Evolutionary conservation across 2,329 filamentous ascomycete genomes (phyloP), one percentile per base, ranked within the genome.

Genomic region (Lachnellula cervina): DNA sequence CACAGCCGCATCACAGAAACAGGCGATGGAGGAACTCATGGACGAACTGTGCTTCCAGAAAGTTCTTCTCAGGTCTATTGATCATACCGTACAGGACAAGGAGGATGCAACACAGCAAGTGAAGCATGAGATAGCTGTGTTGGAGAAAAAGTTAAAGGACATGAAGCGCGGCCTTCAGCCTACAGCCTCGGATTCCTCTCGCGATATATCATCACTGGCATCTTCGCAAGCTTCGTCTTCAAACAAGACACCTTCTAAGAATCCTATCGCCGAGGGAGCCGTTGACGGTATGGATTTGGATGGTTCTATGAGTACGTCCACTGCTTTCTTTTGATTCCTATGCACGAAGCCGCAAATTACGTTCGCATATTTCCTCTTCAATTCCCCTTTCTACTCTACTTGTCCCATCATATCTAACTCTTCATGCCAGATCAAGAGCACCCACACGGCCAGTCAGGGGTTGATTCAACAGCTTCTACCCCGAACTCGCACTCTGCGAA

Each of bases 41-140:
- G 73, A 77, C 48, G 76, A 79, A 54, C 64, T 80, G 57, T 68
- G 62, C 34, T 68, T 77, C 19, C 73, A 77, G 56, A 68, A 68
- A 47, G 73, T 74, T 49, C 70, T 80, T 19, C 67, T 80, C 3
- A 60, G 64, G 7, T 79, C 76, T 2, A 70, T 80, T n/a, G 61
- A 64, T 40, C 59, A 68, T 46, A 52, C 63, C 1, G 58, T 66
- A 2, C 49, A 64, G 13, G 53, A 69, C 19, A 62, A 66, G 28
- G 64, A 67, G 21, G 59, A 65, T 25, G 58, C 64, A 4, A 58
- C 66, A 34, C 57, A 60, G 5, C 60, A 68, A n/a, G 52, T 64
- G 5, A 56, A 62, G 4, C 59, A 59, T 17, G 48, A 68, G 32
- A 68, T 67, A 37, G 70, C 72, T 34, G 55, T 66, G 4, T 57